A percentile compares a stretch with the other conserved stretches of the same genome.
Conservation (phyloP, 1,284 basidiomycete genomes). For the Marasmius sp. region DNA sequence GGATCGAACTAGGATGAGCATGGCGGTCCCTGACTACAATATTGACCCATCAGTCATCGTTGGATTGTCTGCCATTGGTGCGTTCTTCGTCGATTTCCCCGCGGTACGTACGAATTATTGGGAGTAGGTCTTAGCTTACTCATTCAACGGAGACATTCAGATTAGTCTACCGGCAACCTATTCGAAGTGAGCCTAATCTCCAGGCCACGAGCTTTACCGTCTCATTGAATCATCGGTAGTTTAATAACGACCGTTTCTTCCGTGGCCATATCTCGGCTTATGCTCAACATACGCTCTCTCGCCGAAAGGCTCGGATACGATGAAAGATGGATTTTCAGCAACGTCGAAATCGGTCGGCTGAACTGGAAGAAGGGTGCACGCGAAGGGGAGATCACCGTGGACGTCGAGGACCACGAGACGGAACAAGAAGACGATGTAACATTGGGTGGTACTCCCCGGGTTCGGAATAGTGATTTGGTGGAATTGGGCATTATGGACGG, state of each 20-base stretch:
- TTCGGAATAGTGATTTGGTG: neutral
- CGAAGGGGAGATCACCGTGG: neutral
- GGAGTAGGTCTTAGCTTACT: neutral
- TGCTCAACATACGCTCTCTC: neutral
- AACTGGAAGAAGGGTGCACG: constrained; percentile 1
- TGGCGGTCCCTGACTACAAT: neutral
- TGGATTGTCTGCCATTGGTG: neutral
- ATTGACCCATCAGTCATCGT: neutral
- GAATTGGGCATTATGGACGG: neutral
- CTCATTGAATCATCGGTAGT: neutral
- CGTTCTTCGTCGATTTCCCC: neutral
- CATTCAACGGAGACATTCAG: neutral
- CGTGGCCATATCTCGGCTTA: neutral
- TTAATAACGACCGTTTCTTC: neutral
- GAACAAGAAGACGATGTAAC: neutral
- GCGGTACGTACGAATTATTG: neutral
- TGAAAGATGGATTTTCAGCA: neutral
- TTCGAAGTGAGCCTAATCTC: neutral
- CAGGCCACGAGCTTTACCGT: neutral
- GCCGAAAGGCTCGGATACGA: neutral
- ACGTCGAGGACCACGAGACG: neutral
- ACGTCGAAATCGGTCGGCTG: constrained; percentile 1
- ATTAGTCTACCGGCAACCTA: neutral
- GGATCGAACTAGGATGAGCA: neutral
- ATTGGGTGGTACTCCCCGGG: neutral